Evolutionary conservation across 2,329 filamentous ascomycete species (phyloP), one percentile per base, ranked within the genome.

Genomic region (Hymenoscyphus infarciens): DNA sequence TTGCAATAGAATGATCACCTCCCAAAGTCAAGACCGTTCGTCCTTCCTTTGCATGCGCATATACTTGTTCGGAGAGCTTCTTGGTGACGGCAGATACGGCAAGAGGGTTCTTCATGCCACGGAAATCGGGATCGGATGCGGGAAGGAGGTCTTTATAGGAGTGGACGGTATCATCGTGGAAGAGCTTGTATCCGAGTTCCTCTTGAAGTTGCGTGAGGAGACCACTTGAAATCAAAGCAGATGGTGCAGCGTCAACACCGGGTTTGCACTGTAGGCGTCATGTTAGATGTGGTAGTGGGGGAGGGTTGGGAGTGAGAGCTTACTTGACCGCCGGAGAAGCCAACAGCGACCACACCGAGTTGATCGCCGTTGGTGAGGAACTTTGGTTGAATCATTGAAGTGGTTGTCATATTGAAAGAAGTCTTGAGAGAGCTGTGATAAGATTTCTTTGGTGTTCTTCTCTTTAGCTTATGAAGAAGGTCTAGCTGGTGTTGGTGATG

Each of bases 251-350:
- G 74, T 98, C 95, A 69, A 97, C 94, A 70, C 95, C 95, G 49
- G 87, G 82, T 79, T 98, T 97, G 80, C 88, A 88, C 91, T 96
- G 72, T 38, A 61, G 11, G 35, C 19, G 67, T 59, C 49, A 62
- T 69, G 64, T 64, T 61, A 63, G 65, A 66, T 62, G 61, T 56
- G 39, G 53, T 27, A 16, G 4, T 19, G 45, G 16, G 13, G 53
- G 29, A 39, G 15, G 7, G n/a, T 11, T 27, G n/a, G 15, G 5
- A 52, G 29, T 10, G 27, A 22, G 16, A 19, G 58, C 82, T 71
- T 86, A 95, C 92, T 86, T 97, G 95, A 62, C 95, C 95, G 69
- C 94, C 94, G 60, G 92, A 96, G 81, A 98, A 99, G 66, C 94
- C 94, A 42, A 98, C 95, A 57, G 94, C 92, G 42, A 98, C 92